These are phyloP conservation scores for Aspergillus terreus DNA, from an alignment of 2,329 filamentous ascomycete genomes.

Conservation along the genomic window DNA sequence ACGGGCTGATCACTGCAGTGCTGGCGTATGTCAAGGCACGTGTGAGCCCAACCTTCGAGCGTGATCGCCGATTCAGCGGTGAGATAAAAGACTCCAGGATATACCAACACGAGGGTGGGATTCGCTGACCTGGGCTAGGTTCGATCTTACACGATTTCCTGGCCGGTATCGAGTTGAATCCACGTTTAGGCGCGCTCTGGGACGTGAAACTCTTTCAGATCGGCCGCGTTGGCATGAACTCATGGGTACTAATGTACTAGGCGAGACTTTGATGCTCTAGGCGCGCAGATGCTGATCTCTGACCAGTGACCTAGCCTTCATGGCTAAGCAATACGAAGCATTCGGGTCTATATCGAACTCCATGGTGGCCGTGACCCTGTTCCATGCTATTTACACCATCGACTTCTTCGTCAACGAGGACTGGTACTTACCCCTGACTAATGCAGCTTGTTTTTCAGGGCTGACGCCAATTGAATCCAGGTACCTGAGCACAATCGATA, in stretches of 20 bases:
- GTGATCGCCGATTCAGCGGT: neutral
- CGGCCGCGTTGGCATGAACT: slow-evolving; percentile 46
- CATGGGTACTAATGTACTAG: slow-evolving; percentile 39
- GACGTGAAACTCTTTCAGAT: slow-evolving; percentile 50
- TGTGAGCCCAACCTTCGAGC: neutral
- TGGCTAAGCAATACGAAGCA: neutral
- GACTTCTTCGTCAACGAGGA: slow-evolving; percentile 51
- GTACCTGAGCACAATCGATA: slow-evolving; percentile 40
- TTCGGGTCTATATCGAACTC: slow-evolving; percentile 1
- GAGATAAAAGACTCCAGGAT: neutral
- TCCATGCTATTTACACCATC: slow-evolving; percentile 46
- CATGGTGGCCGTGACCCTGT: slow-evolving; percentile 38
- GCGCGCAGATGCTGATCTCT: neutral
- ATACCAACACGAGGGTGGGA: neutral
- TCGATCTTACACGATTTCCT: slow-evolving; percentile 44
- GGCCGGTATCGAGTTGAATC: slow-evolving; percentile 48
- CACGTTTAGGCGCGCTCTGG: slow-evolving; percentile 40
- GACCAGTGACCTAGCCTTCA: slow-evolving; percentile 5
- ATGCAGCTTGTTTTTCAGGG: neutral
- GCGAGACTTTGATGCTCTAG: neutral
- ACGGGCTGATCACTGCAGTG: neutral
- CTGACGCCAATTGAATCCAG: neutral
- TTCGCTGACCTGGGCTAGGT: neutral
- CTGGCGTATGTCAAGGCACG: neutral
- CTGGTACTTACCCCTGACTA: slow-evolving; percentile 31